Evolutionary conservation across 352 stramenopile species (phyloP).

Genomic region (Phytophthora litchii): DNA sequence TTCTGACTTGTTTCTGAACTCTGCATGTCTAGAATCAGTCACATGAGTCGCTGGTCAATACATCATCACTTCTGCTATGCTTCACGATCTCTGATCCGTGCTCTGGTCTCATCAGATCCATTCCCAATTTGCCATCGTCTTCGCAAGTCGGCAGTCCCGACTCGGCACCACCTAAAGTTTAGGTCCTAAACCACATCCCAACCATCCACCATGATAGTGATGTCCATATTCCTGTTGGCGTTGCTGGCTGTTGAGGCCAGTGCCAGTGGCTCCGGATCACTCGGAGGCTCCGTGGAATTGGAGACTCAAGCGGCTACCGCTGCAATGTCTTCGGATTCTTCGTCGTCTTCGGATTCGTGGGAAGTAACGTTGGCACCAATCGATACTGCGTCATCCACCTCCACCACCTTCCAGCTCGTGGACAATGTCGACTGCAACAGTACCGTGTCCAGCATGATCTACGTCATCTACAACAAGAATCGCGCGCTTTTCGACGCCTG

Average conservation of each 20-base stretch:
- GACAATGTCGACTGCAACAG: conserved; percentile 46
- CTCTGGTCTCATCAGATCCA: conserved; percentile 23
- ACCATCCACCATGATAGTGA: conserved; percentile 11
- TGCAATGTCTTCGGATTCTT: conserved; percentile 3
- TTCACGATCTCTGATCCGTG: conserved; percentile 32
- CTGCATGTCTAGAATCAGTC: conserved; percentile 9
- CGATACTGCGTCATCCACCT: conserved; percentile 44
- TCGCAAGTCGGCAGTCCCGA: not conserved
- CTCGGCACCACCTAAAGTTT: not conserved
- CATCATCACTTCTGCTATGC: conserved; percentile 10
- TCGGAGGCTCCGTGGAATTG: conserved; percentile 9
- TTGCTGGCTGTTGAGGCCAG: conserved; percentile 8
- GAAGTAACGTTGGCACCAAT: conserved; percentile 31
- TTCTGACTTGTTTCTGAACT: conserved; percentile 22
- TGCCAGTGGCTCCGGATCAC: conserved; percentile 24
- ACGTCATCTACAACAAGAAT: conserved; percentile 64
- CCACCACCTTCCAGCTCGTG: conserved; percentile 56
- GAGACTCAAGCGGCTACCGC: conserved; percentile 8
- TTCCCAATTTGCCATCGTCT: conserved; percentile 13
- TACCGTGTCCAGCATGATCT: conserved; percentile 45
- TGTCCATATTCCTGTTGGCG: conserved; percentile 18
- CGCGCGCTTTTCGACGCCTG: conserved; percentile 55
- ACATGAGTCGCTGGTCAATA: conserved; percentile 17
- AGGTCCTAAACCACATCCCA: not conserved
- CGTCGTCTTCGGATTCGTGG: conserved; percentile 10